Base-by-base conservation (phyloP, 345 rosid genomes). In the Hypericum androsaemum region DNA sequence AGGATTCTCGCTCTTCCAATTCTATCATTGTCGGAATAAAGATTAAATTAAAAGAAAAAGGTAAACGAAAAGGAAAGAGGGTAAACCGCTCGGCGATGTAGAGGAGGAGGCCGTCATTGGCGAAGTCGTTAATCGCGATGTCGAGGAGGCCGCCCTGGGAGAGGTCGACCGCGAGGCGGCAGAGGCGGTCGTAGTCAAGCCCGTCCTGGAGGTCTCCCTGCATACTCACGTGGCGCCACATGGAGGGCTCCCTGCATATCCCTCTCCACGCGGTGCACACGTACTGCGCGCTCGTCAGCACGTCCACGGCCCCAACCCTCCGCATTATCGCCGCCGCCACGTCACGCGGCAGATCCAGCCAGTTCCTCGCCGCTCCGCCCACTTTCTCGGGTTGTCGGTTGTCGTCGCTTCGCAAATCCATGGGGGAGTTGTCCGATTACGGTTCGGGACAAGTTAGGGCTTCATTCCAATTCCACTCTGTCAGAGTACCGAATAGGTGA, bases 221-320 rank as follows among this genome's bases (percentile, higher is more conserved):
- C 70, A 80, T 66, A 51, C 76, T 74, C 56, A 83, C 67, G 47
- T 50, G 43, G 8, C 70, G 63, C 79, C 88, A 82, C 70, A 77
- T 65, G 8, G 56, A 58, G 0, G 83, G 85, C 1, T 82, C 80
- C 60, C 13, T 64, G 72, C 68, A 73, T 57, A 80, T 43, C 41
- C 22, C 11, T 14, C 71, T 67, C 88, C 89, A 82, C 17, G 71
- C 54, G n/a, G 68, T 46, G 65, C 95, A 82, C 28, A 86, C 95
- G 6, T 2, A 15, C 52, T 79, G 75, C 1, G 66, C 86, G 12
- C 37, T 75, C 47, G 42, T 49, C 12, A 86, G 37, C 3, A 81
- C 69, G 42, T 72, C 77, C 5, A 71, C 9, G 46, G 63, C 63
- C 1, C 80, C 81, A 4, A 77, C 47, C 56, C 61, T 64, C 10